phyloP scores from a whole-genome alignment of 495 filamentous ascomycete genomes.

The Talaromyces wortmannii region DNA sequence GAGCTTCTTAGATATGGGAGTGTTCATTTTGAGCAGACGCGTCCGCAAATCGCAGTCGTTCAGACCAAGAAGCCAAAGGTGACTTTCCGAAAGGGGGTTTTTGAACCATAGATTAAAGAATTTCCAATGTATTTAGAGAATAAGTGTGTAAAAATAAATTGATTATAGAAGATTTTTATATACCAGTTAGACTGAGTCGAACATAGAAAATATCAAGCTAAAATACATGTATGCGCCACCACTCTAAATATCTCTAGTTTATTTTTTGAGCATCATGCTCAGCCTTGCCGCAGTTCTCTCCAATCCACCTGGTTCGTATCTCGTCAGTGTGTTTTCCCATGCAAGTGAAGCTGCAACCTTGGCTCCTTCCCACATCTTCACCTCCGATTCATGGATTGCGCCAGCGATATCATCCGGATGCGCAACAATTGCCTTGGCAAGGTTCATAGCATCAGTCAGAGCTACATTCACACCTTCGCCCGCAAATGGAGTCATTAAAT shows the following conservation, averaged over 20 bases:
- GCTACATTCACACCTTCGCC: constrained; percentile 51
- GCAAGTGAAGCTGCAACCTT: background rate
- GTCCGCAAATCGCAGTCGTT: background rate
- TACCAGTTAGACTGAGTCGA: no score
- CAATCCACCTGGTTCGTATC: background rate
- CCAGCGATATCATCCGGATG: background rate
- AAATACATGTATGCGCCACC: background rate
- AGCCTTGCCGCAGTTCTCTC: background rate
- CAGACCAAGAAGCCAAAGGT: background rate
- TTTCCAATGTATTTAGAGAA: background rate
- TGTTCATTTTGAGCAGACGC: constrained; percentile 8
- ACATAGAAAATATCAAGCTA: background rate
- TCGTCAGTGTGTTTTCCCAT: background rate
- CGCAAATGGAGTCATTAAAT: constrained; percentile 53
- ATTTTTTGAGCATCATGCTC: background rate
- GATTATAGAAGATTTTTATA: no score
- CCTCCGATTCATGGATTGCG: background rate
- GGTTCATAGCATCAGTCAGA: constrained; percentile 45
- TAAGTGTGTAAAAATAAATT: no score
- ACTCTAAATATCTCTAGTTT: background rate
- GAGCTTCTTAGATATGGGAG: constrained; percentile 9
- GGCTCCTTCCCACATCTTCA: background rate
- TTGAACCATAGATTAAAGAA: background rate
- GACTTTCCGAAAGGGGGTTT: background rate
- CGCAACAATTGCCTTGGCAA: constrained; percentile 31